These are phyloP conservation scores for Pseudopyricularia javanii DNA, from an alignment of 2,329 filamentous ascomycete genomes.

Conservation along the genomic window DNA sequence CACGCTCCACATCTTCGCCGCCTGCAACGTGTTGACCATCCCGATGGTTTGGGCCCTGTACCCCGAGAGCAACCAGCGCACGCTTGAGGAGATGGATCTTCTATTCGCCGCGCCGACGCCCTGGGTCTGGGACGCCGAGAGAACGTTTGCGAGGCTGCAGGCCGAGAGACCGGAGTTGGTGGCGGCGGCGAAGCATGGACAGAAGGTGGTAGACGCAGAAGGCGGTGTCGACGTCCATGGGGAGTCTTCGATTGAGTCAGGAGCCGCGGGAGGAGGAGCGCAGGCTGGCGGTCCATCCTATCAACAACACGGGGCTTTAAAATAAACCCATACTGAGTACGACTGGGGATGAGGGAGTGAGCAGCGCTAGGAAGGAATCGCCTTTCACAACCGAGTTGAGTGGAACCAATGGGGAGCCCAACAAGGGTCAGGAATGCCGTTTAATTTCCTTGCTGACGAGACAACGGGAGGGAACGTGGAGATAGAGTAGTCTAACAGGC, in stretches of 20 bases:
- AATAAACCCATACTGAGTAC: too few relatives aligned
- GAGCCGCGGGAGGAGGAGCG: too few relatives aligned
- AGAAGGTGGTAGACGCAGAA: background rate
- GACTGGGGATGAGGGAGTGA: too few relatives aligned
- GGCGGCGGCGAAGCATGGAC: background rate
- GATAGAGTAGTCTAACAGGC: too few relatives aligned
- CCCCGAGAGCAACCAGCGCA: conserved; percentile 62
- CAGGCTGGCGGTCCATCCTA: too few relatives aligned
- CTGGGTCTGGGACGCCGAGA: conserved; percentile 50
- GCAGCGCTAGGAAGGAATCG: too few relatives aligned
- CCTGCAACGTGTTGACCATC: conserved; percentile 52
- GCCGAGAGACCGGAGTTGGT: conserved; percentile 9
- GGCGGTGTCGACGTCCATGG: background rate
- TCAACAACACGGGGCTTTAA: too few relatives aligned
- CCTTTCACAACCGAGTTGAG: too few relatives aligned
- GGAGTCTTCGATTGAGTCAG: background rate
- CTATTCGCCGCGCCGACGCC: conserved; percentile 55
- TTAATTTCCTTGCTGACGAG: too few relatives aligned
- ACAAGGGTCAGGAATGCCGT: too few relatives aligned
- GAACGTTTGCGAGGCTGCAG: conserved; percentile 9
- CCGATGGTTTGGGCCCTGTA: conserved; percentile 63
- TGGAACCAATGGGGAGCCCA: too few relatives aligned
- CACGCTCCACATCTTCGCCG: conserved; percentile 63
- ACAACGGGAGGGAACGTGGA: too few relatives aligned
- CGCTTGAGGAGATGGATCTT: conserved; percentile 64